phyloP scores from a whole-genome alignment of 495 filamentous ascomycete genomes.

The Polyplosphaeria fusca region DNA sequence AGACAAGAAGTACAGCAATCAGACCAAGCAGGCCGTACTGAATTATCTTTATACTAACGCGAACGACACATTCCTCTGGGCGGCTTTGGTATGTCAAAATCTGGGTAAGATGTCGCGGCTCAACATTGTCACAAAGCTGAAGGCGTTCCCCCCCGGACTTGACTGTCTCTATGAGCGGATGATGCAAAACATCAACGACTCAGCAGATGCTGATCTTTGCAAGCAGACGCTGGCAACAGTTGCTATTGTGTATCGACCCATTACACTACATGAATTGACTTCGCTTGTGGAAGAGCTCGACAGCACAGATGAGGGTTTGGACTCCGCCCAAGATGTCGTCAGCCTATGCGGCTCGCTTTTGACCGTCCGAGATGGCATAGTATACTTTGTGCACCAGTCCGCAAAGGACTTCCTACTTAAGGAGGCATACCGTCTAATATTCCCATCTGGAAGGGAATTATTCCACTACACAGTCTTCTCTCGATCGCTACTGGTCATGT shows the following conservation, averaged over 20 bases:
- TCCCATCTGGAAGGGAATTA: constrained; percentile 1
- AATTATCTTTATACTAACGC: constrained; percentile 30
- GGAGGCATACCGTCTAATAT: constrained; percentile 18
- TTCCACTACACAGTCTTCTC: constrained; percentile 30
- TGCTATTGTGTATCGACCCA: constrained; percentile 6
- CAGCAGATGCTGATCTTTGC: constrained; percentile 30
- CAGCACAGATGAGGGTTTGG: constrained; percentile 15
- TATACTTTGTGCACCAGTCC: too few species aligned
- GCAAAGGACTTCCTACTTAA: constrained; percentile 21
- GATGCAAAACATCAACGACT: too few species aligned
- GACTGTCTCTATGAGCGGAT: constrained; percentile 36
- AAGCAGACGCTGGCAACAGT: neutral
- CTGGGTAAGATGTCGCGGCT: too few species aligned
- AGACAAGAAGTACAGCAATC: too few species aligned
- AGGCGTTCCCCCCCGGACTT: constrained; percentile 39
- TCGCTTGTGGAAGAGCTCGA: constrained; percentile 3
- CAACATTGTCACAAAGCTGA: too few species aligned
- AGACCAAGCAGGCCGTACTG: constrained; percentile 4
- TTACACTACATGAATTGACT: constrained; percentile 1
- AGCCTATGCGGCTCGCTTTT: constrained; percentile 18
- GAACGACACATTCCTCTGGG: constrained; percentile 25
- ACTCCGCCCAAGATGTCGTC: constrained; percentile 6
- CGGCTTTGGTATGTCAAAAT: too few species aligned
- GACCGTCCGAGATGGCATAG: too few species aligned
- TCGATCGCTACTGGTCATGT: constrained; percentile 30